A percentile compares a stretch with the other conserved stretches of the same genome.
These are phyloP conservation scores for Paramecium caudatum DNA, from an alignment of 73 alveolate species.

Conservation along the genomic window DNA sequence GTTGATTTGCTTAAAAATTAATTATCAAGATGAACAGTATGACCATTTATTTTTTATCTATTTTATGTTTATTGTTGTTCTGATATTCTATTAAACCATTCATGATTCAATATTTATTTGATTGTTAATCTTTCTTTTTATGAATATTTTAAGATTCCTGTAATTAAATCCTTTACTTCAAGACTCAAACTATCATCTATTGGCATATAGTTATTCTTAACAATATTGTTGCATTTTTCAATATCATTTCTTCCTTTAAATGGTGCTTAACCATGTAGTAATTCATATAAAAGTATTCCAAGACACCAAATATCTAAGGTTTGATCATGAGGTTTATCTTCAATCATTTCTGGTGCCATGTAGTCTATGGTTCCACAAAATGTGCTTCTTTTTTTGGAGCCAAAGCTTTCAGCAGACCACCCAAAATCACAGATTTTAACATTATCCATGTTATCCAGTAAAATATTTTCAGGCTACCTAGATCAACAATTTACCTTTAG, in stretches of 20 bases:
- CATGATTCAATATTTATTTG: constrained; percentile 90
- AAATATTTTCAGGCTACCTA: constrained; percentile 89
- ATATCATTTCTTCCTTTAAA: constrained; percentile 76
- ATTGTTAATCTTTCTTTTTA: constrained; percentile 90
- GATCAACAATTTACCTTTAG: constrained; percentile 31
- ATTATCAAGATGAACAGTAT: not conserved
- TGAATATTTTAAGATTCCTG: constrained; percentile 80
- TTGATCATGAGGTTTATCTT: constrained; percentile 87
- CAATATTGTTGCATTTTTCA: constrained; percentile 81
- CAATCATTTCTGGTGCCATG: constrained; percentile 95
- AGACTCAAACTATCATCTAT: constrained; percentile 80
- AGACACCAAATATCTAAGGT: constrained; percentile 95
- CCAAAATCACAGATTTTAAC: constrained; percentile 96
- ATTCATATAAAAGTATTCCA: constrained; percentile 95
- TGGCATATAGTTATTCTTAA: constrained; percentile 76
- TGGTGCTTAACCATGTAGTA: constrained; percentile 94
- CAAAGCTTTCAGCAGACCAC: constrained; percentile 84
- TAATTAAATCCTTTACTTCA: constrained; percentile 88
- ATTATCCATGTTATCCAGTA: constrained; percentile 82
- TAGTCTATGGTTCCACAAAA: constrained; percentile 91
- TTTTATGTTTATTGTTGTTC: not conserved
- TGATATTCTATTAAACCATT: constrained; percentile 90
- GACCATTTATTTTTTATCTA: not conserved
- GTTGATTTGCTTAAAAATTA: constrained; percentile 35
- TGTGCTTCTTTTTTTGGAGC: constrained; percentile 79